These are phyloP conservation scores for Teunomyces cretensis DNA, from an alignment of 805 yeast genomes.

Conservation along the genomic window DNA sequence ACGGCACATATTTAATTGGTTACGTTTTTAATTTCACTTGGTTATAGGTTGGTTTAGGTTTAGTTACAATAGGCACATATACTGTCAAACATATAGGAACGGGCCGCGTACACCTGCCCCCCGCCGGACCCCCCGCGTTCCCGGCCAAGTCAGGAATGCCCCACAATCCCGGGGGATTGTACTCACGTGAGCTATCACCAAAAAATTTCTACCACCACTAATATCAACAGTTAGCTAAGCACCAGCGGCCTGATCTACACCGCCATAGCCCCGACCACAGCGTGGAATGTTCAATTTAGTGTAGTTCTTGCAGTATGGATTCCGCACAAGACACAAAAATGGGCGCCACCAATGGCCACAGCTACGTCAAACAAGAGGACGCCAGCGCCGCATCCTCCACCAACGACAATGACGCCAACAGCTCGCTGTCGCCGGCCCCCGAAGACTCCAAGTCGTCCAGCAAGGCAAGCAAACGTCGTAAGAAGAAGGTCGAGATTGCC, in stretches of 20 bases:
- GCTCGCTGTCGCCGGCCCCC: background rate
- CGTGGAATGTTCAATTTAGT: constrained; percentile 2
- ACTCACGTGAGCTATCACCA: constrained; percentile 4
- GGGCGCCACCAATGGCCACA: background rate
- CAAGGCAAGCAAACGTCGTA: constrained; percentile 26
- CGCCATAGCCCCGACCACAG: background rate
- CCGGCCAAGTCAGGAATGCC: constrained; percentile 3
- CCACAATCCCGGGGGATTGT: background rate
- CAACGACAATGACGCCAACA: background rate
- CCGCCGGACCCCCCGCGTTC: background rate
- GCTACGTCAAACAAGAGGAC: background rate
- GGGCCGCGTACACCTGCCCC: no score
- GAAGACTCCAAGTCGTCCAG: constrained; percentile 1
- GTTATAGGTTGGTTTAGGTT: no score
- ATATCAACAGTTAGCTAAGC: background rate
- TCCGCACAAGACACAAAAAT: background rate
- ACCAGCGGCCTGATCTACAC: background rate
- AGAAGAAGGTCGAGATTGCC: constrained; percentile 61
- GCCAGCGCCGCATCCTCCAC: background rate
- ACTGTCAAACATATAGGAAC: no score
- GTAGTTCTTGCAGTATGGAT: background rate
- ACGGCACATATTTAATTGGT: no score
- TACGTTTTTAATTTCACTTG: no score
- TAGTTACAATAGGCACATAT: no score
- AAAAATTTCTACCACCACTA: background rate